Evolutionary conservation across 164 flowering plant genomes (phyloP).

Genomic region (Sedum album): DNA sequence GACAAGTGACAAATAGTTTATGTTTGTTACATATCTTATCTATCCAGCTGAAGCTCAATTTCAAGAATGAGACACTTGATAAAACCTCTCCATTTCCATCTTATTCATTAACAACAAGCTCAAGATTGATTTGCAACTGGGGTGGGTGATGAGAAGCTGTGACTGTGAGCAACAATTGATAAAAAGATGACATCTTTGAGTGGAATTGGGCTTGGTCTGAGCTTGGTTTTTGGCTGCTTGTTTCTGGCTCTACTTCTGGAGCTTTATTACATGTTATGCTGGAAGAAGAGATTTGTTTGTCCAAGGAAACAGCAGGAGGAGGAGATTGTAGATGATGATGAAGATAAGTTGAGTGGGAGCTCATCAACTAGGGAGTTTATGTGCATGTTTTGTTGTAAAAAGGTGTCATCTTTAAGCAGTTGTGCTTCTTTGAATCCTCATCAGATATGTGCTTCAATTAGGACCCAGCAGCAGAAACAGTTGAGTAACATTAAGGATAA

Average conservation of each 20-base stretch:
- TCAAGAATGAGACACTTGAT: neutral
- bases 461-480: slow-evolving; percentile 7
- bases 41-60: neutral
- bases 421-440: slow-evolving; percentile 34
- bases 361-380: slow-evolving; percentile 44
- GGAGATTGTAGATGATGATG: slow-evolving; percentile 9
- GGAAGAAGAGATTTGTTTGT: slow-evolving; percentile 42
- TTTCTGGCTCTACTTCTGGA: slow-evolving; percentile 65
- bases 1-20: neutral
- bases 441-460: slow-evolving; percentile 26
- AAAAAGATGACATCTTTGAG: slow-evolving; percentile 48
- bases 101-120: neutral
- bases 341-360: slow-evolving; percentile 14
- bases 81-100: neutral
- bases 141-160: neutral
- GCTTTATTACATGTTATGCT: slow-evolving; percentile 75
- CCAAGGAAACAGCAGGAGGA: slow-evolving; percentile 17
- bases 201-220: slow-evolving; percentile 59
- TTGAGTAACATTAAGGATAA: slow-evolving; percentile 15
- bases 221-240: slow-evolving; percentile 70
- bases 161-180: neutral
- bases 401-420: slow-evolving; percentile 39
- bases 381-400: slow-evolving; percentile 54
- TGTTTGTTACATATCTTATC: slow-evolving; percentile 5
- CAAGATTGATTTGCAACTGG: neutral